These are phyloP conservation scores for Cyberlindnera euphorbiae DNA, from an alignment of 805 yeast species.

Conservation along the genomic window DNA sequence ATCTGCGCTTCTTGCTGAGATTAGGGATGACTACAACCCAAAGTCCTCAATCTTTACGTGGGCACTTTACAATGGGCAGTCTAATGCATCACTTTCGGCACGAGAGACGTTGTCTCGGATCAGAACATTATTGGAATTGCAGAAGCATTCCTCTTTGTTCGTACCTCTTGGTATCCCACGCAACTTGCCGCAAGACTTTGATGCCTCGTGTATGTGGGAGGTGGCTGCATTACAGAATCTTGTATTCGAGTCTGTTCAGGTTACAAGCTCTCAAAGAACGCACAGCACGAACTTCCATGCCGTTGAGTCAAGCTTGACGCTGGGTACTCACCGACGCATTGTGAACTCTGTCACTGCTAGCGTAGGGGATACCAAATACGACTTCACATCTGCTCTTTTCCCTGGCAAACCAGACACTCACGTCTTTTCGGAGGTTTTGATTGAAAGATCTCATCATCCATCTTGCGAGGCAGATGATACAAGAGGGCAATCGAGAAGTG, in stretches of 20 bases:
- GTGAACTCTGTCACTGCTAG: slow-evolving; percentile 34
- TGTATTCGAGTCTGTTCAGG: slow-evolving; percentile 41
- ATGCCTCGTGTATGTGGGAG: slow-evolving; percentile 36
- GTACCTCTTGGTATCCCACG: slow-evolving; percentile 45
- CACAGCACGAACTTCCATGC: slow-evolving; percentile 18
- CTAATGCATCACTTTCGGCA: slow-evolving; percentile 9
- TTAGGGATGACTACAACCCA: slow-evolving; percentile 68
- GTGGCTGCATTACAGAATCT: slow-evolving; percentile 33
- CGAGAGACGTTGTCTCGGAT: slow-evolving; percentile 35
- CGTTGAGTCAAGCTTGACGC: slow-evolving; percentile 38
- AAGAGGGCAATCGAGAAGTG: not conserved
- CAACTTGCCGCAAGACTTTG: slow-evolving; percentile 14
- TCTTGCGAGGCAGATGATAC: not conserved
- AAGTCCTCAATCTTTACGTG: slow-evolving; percentile 44
- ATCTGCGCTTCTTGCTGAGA: slow-evolving; percentile 40
- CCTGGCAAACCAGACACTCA: slow-evolving; percentile 7
- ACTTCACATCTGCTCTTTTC: slow-evolving; percentile 10
- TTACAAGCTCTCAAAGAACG: slow-evolving; percentile 35
- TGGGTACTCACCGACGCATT: slow-evolving; percentile 42
- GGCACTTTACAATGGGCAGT: slow-evolving; percentile 34
- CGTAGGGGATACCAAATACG: slow-evolving; percentile 3
- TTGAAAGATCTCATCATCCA: slow-evolving; percentile 19
- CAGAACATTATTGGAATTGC: slow-evolving; percentile 39
- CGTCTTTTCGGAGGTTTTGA: slow-evolving; percentile 26
- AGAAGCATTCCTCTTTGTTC: slow-evolving; percentile 46